Base-by-base conservation (phyloP, 2,329 filamentous ascomycete genomes). In the Colletotrichum acutatum region DNA sequence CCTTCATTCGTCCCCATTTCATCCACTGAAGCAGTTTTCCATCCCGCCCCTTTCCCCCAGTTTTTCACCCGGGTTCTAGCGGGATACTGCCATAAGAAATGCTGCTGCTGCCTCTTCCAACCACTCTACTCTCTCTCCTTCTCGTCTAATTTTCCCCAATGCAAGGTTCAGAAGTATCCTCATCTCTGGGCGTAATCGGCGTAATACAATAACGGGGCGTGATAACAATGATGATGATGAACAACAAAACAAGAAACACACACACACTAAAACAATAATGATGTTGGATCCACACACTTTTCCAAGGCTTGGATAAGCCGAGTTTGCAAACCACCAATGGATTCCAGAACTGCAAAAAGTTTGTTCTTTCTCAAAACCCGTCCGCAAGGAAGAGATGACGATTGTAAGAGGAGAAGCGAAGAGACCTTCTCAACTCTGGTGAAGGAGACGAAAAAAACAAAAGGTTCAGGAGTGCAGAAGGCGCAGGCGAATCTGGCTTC, bases 61-160 rank as follows among this genome's bases (percentile, higher is more conserved):
- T 72, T 37, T 72, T 72, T 69, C 69, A 57, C 65, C 69, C 69
- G 14, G 69, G 69, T 59, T 72, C 58, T n/a, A 57, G 58, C 58
- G 59, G 52, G 22, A 42, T 42, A 42, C 34, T 30, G 30, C 69
- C 66, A 37, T 57, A 22, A 56, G 28, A 30, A 19, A 63, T 62
- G 30, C 19, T 19, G 46, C 34, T 49, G 46, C 49, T 19, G 65
- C 7, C 26, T 37, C 42, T n/a, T 19, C 16, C 42, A 8, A 19
- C 42, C 42, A 46, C 42, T 3, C 42, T 3, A 19, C 9, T 14
- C 30, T 42, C 8, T 42, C 16, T 66, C 30, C 5, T 28, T 53
- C 34, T 16, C 57, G 12, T 26, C 49, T 37, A 16, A 22, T 19
- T 16, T 65, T 9, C 16, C 42, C 42, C 42, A 19, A 46, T 46